Base-by-base conservation (phyloP, 495 filamentous ascomycete genomes). In the Tricharina praecox region DNA sequence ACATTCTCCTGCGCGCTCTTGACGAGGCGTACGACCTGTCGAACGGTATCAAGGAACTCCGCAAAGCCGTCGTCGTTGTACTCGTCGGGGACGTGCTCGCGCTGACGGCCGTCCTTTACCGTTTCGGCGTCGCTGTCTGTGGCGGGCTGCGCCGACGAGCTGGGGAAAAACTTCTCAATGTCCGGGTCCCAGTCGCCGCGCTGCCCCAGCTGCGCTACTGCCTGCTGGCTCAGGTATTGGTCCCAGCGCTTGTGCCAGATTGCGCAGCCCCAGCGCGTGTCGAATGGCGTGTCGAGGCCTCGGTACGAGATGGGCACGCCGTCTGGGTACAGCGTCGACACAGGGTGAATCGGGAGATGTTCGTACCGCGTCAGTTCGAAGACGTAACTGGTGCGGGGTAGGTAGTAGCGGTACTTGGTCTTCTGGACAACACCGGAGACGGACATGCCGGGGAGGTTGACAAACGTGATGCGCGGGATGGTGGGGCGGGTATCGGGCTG, bases 321-420 rank as follows among this genome's bases (percentile, higher is more conserved):
- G 2, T 40, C 19, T 9, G 45, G 38, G 41, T 46, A 61, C 10
- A 49, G 37, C 11, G 28, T 36, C 11, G 46, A 44, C 32, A 59
- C 48, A 20, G 49, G 39, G 20, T 52, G 25, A n/a, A 50, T 49
- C 9, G 45, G 44, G 18, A 59, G 54, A 19, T 34, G 32, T 36
- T 61, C 58, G 32, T 61, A 61, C 15, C 48, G 47, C 8, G 58
- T 61, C 36, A 61, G 35, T 33, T 61, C 58, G n/a, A 61, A 60
- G 16, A 52, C 40, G 32, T 57, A 61, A 1, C 33, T 37, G 4
- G 58, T 57, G 24, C 26, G 50, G 7, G 28, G 41, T 24, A 61
- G 50, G 48, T 46, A 58, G 45, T 51, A 61, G 15, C 56, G 53
- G 32, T 53, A 48, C 15, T 61, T 61, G 4, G 58, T 57, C 44